Evolutionary conservation across 306 rosid genomes (phyloP).

Genomic region (Elaeagnus macrophylla): DNA sequence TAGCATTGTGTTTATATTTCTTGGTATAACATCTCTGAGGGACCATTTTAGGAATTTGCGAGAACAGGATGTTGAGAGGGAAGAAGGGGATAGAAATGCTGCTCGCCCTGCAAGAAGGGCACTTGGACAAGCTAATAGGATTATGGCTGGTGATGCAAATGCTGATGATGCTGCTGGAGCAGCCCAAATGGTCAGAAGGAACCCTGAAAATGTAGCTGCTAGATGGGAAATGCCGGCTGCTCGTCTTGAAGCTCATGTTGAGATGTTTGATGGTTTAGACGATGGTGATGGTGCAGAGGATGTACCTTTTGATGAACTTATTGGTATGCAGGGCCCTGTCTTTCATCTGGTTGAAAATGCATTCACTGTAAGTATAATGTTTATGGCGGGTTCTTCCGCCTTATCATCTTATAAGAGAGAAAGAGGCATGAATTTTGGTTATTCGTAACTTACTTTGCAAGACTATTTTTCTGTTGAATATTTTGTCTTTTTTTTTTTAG

Average conservation of each 20-base stretch:
- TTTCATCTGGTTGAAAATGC: conserved; percentile 99
- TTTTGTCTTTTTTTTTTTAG: background rate
- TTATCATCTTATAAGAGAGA: background rate
- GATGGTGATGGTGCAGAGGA: conserved; percentile 99
- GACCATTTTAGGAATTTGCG: conserved; percentile 96
- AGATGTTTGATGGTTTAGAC: conserved; percentile 96
- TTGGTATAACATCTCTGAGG: conserved; percentile 94
- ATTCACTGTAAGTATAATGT: conserved; percentile 64
- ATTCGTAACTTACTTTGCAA: background rate
- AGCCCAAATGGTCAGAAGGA: conserved; percentile 83
- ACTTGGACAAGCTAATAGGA: conserved; percentile 81
- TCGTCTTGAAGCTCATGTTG: conserved; percentile 97
- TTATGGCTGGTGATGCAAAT: conserved; percentile 62
- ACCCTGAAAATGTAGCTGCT: conserved; percentile 96
- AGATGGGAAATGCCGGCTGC: conserved; percentile 99
- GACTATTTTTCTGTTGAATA: background rate
- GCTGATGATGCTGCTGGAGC: conserved; percentile 90
- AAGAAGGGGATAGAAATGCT: conserved; percentile 89
- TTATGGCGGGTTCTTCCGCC: background rate
- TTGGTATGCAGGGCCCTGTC: conserved; percentile 99
- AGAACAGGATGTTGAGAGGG: conserved; percentile 90
- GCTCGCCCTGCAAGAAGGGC: conserved; percentile 86
- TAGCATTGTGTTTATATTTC: conserved; percentile 92
- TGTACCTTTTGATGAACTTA: conserved; percentile 99
- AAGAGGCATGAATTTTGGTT: background rate